Base-by-base conservation (phyloP, 768 basidiomycete species). In the Chiua virens region DNA sequence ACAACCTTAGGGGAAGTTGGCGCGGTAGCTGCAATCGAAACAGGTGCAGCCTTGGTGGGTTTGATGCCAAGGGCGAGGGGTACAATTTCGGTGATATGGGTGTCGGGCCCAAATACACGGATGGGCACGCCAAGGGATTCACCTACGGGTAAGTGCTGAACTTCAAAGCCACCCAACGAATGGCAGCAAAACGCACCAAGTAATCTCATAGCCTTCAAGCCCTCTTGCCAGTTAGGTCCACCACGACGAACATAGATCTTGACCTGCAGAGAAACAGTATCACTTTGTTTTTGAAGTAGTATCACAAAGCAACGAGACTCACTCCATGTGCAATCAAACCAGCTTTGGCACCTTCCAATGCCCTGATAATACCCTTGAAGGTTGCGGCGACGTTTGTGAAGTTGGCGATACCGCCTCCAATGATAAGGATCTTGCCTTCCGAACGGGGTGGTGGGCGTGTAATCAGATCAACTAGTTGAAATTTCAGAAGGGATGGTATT, bases 331-430 rank as follows among this genome's bases (percentile, higher is more conserved):
- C 75, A 65, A 92, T 87, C 57, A 98, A 82, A 47, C 84, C 86
- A 39, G 79, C 75, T 78, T 93, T 93, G 82, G 81, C 93, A 72
- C 94, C 89, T 78, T 96, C 88, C 59, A 99, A 80, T 17, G 97
- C 95, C 40, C 86, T 89, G 72, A 99, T 99, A 79, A 98, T 99
- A 36, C 96, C 96, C 80, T 98, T 98, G 89, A 99, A 99, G 53
- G 96, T 98, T 10, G 96, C 88, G 30, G 95, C 97, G 60, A 98
- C 95, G 69, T 99, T 98, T 69, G 94, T 98, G 77, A 99, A 99
- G 84, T 99, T 99, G 77, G 97, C 97, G 56, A 97, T 97, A 76
- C 96, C 96, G 74, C 97, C 97, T 73, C 96, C 97, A 59, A 99
- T 97, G 81, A 99, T 97, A 73, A 98, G 89, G 69, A 98, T 85